Conservation (phyloP, 345 rosid species). For the Linum usitatissimum region DNA sequence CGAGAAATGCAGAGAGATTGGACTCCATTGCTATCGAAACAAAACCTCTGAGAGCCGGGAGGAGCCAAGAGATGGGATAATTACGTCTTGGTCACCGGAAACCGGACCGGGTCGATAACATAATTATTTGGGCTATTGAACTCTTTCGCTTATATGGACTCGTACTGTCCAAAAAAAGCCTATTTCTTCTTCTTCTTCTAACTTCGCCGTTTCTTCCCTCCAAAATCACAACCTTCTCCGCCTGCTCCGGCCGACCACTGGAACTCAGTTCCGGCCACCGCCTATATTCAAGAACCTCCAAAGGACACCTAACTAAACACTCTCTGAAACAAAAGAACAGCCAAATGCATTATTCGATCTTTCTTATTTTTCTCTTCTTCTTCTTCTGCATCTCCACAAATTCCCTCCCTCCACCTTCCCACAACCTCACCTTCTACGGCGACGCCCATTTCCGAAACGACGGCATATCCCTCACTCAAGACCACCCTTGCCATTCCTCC, state of each 20-base stretch:
- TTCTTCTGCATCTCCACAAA: conserved; percentile 12
- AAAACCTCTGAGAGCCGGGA: too few relatives aligned
- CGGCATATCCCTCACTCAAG: conserved; percentile 58
- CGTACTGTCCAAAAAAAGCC: background rate
- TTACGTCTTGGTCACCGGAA: too few relatives aligned
- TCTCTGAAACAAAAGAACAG: background rate
- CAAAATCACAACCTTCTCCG: background rate
- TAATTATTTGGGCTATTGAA: too few relatives aligned
- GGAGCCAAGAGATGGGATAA: too few relatives aligned
- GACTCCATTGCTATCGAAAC: conserved; percentile 15
- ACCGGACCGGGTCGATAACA: too few relatives aligned
- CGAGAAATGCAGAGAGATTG: conserved; percentile 16
- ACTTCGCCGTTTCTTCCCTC: conserved; percentile 3
- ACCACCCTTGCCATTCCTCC: conserved; percentile 24
- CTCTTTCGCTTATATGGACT: too few relatives aligned
- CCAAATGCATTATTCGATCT: background rate
- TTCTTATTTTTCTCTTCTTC: conserved; percentile 23
- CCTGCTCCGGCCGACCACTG: background rate
- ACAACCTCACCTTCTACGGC: conserved; percentile 57
- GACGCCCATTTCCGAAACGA: conserved; percentile 43
- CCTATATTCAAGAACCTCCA: background rate
- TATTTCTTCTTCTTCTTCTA: background rate
- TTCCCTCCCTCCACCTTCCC: conserved; percentile 23
- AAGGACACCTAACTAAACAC: background rate
- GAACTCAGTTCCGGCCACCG: background rate